Base-by-base conservation (phyloP, 2,329 filamentous ascomycete genomes). In the Stagonosporopsis rhizophila region DNA sequence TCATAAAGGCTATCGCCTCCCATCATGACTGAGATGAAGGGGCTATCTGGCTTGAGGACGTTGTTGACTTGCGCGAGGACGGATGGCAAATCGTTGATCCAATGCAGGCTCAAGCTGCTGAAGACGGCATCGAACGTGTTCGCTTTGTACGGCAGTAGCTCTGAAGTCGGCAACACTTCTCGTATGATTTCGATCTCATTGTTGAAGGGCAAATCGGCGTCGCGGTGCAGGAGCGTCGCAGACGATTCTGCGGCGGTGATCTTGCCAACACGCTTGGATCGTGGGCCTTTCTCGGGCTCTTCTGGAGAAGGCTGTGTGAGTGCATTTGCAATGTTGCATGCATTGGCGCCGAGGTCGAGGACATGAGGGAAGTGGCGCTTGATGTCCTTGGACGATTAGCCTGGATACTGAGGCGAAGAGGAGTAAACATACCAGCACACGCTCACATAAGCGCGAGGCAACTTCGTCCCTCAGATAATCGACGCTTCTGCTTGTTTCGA, bases 381-480 rank as follows among this genome's bases (percentile, higher is more conserved):
- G 80, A 99, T 96, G 73, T 98, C 93, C 90, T 93, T 20, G 0
- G n/a, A 2, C 14, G 17, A 30, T 70, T 44, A 69, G 59, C 45
- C 17, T 17, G 40, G 50, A 27, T 51, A 23, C 20, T n/a, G 27
- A 0, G 8, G 2, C 17, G 12, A 2, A 25, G 28, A 32, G 17
- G 14, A 8, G 19, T 4, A 19, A 11, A 38, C 75, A 50, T 79
- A 93, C 90, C 65, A 98, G 82, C 45, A 99, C 81, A 42, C 95
- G 85, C 68, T 98, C 94, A 68, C 90, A 91, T 23, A 99, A 80
- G 45, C 95, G 86, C 41, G 83, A 82, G 46, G 95, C 95, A 4
- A 97, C 89, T 75, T 98, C 94, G 72, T 98, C 92, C 74, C 93
- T 92, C 52, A 99, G 81, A 72, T 98, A 98, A 78, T 98, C 95